These are phyloP conservation scores for Verbena officinalis DNA, from an alignment of 257 asterid species.

Conservation along the genomic window DNA sequence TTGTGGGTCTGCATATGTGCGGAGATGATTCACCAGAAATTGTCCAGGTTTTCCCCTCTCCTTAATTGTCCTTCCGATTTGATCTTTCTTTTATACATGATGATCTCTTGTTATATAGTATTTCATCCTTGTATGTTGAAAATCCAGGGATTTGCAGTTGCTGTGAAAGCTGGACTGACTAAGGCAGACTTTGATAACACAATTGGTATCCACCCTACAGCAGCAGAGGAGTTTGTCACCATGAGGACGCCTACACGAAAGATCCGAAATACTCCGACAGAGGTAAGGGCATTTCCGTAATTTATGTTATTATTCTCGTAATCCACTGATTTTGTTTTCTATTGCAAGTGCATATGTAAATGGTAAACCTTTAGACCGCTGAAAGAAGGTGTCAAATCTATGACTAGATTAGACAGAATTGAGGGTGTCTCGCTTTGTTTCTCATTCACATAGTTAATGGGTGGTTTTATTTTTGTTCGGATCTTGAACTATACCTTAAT, in stretches of 20 bases:
- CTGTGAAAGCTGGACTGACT: conserved; percentile 91
- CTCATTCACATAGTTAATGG: neutral
- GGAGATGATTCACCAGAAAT: conserved; percentile 96
- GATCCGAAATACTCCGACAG: conserved; percentile 60
- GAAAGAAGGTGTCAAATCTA: neutral
- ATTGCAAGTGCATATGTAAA: neutral
- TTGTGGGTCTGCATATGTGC: conserved; percentile 91
- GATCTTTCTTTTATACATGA: conserved; percentile 4
- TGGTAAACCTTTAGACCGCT: neutral
- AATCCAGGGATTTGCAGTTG: conserved; percentile 89
- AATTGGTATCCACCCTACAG: conserved; percentile 91
- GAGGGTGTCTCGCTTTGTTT: neutral
- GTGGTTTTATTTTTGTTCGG: neutral
- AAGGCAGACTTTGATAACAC: conserved; percentile 94
- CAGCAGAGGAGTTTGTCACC: conserved; percentile 97
- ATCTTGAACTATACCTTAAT: neutral
- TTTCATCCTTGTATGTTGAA: conserved; percentile 20
- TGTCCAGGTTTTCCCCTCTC: conserved; percentile 62
- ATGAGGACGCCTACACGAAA: conserved; percentile 91
- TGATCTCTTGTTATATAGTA: conserved; percentile 1
- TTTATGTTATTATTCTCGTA: neutral
- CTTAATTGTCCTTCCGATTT: neutral
- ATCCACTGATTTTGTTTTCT: neutral
- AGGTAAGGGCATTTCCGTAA: conserved; percentile 47
- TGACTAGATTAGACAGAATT: neutral